These are phyloP conservation scores for Neonectria hederae DNA, from an alignment of 2,329 filamentous ascomycete genomes.

Conservation along the genomic window DNA sequence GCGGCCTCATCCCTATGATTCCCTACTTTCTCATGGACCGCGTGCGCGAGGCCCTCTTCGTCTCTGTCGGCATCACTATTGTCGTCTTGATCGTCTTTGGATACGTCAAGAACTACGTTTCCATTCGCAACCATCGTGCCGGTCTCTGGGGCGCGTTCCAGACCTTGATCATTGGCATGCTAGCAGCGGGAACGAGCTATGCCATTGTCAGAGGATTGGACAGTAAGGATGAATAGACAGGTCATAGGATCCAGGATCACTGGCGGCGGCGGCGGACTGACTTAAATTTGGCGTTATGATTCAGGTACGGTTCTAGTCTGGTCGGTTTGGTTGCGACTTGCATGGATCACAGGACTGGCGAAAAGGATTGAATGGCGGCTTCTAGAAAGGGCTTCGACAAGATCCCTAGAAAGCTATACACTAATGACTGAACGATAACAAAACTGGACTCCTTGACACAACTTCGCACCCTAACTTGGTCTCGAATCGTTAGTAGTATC, in stretches of 20 bases:
- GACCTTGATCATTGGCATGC: slow-evolving; percentile 70
- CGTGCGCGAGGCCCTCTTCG: slow-evolving; percentile 61
- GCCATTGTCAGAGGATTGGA: slow-evolving; percentile 68
- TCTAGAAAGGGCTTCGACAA: too few relatives aligned
- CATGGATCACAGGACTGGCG: slow-evolving; percentile 10
- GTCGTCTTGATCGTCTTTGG: slow-evolving; percentile 70
- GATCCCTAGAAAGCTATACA: background rate
- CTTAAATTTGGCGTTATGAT: slow-evolving; percentile 15
- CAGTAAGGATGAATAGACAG: slow-evolving; percentile 28
- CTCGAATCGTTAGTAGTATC: slow-evolving; percentile 41
- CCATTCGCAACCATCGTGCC: slow-evolving; percentile 60
- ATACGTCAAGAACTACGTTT: slow-evolving; percentile 69
- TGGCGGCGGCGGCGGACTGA: background rate
- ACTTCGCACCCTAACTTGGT: background rate
- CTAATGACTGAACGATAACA: slow-evolving; percentile 23
- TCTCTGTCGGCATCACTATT: slow-evolving; percentile 69
- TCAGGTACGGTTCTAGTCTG: background rate
- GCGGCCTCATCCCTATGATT: slow-evolving; percentile 74
- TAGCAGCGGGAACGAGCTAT: slow-evolving; percentile 74
- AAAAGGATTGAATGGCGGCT: too few relatives aligned
- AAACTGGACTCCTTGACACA: slow-evolving; percentile 18
- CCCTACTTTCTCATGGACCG: slow-evolving; percentile 71
- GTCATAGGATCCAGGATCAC: background rate
- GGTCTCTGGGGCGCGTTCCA: slow-evolving; percentile 69
- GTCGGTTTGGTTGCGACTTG: background rate